These are phyloP conservation scores for Nitzschia sp. DNA, from an alignment of 108 stramenopile genomes.

Conservation along the genomic window DNA sequence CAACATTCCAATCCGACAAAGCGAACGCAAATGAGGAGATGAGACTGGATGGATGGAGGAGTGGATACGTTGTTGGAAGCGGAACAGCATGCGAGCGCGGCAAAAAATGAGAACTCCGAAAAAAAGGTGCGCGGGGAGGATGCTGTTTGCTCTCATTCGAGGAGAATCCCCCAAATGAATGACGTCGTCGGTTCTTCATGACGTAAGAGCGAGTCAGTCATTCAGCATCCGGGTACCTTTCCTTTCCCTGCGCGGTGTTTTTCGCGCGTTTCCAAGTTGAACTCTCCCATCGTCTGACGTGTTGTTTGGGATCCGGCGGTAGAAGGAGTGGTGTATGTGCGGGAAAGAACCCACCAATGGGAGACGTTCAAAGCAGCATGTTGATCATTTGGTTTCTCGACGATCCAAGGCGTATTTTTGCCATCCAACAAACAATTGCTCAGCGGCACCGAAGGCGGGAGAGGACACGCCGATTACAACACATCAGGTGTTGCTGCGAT, in stretches of 20 bases:
- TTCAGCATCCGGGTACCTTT: slow-evolving; percentile 1
- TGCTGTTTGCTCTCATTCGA: not conserved
- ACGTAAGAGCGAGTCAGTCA: not conserved
- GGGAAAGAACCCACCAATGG: not conserved
- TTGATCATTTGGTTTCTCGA: not conserved
- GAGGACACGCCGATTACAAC: too few species aligned
- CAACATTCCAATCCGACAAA: too few species aligned
- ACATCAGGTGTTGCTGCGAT: too few species aligned
- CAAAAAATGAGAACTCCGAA: slow-evolving; percentile 1
- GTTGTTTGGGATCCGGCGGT: not conserved
- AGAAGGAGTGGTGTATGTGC: not conserved
- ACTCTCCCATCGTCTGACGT: slow-evolving; percentile 1
- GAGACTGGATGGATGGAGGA: too few species aligned
- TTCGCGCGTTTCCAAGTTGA: not conserved
- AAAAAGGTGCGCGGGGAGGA: not conserved
- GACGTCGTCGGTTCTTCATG: not conserved
- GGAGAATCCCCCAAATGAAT: not conserved
- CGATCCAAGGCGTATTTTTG: too few species aligned
- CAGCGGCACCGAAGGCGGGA: slow-evolving; percentile 6
- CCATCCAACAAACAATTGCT: not conserved
- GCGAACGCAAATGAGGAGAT: too few species aligned
- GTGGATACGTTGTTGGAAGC: too few species aligned
- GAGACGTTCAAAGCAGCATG: not conserved
- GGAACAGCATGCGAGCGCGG: not conserved
- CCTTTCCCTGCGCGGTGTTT: not conserved